Evolutionary conservation across 2,329 filamentous ascomycete species (phyloP).

Genomic region (Leptoxyphium fumago): DNA sequence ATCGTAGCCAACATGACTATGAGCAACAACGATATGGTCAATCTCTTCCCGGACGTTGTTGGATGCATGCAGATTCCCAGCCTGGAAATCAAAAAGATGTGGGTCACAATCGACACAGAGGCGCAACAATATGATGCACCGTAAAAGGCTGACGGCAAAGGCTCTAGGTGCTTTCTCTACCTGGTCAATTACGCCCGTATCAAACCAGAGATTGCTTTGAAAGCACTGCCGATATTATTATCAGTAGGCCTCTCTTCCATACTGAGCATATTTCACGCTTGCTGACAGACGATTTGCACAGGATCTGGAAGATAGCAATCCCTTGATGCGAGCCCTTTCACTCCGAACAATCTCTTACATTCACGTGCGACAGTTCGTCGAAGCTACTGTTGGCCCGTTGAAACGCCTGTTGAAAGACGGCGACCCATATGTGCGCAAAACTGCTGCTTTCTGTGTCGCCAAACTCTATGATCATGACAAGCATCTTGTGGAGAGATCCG

Average conservation of each 20-base stretch:
- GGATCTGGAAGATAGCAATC: conserved; percentile 91
- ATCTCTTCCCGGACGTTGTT: conserved; percentile 88
- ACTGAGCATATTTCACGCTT: neutral
- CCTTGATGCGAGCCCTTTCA: conserved; percentile 79
- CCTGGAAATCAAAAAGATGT: conserved; percentile 99
- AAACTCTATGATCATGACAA: conserved; percentile 97
- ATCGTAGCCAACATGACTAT: conserved; percentile 99
- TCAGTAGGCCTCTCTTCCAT: conserved; percentile 38
- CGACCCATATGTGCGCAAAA: conserved; percentile 95
- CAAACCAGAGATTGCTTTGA: conserved; percentile 85
- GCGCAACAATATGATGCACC: neutral
- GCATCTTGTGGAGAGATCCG: conserved; percentile 74
- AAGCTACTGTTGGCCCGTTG: conserved; percentile 72
- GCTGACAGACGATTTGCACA: conserved; percentile 21
- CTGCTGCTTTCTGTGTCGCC: conserved; percentile 86
- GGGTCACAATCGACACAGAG: conserved; percentile 19
- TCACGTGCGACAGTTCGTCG: conserved; percentile 89
- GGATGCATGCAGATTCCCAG: conserved; percentile 89
- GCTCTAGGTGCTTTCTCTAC: conserved; percentile 80
- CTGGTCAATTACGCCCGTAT: conserved; percentile 92
- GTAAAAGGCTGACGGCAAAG: neutral
- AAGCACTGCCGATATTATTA: conserved; percentile 76
- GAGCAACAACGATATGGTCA: conserved; percentile 99
- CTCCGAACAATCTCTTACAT: conserved; percentile 95
- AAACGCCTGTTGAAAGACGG: conserved; percentile 70